Evolutionary conservation across 2,329 filamentous ascomycete genomes (phyloP).

Genomic region (Cyclaneusma minus): DNA sequence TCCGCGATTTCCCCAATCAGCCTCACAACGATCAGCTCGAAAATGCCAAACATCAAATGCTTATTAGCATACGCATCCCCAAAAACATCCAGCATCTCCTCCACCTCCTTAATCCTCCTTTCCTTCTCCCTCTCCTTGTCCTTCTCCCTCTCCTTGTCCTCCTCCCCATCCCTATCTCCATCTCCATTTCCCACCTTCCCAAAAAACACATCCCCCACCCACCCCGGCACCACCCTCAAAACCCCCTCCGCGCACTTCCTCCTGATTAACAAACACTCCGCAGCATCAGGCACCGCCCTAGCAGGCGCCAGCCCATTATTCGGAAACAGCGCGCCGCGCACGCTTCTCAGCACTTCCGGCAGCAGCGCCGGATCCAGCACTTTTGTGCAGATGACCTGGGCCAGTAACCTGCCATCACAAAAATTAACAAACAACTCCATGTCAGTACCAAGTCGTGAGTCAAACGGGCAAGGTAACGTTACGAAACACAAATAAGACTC

Average conservation of each 20-base stretch:
- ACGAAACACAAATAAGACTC: no score
- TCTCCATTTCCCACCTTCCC: slow-evolving; percentile 31
- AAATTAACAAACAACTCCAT: no score
- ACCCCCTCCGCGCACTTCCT: slow-evolving; percentile 49
- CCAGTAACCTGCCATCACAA: slow-evolving; percentile 43
- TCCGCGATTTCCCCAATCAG: slow-evolving; percentile 73
- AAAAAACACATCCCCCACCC: slow-evolving; percentile 20
- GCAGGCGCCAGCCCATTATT: slow-evolving; percentile 60
- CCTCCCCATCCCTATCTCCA: slow-evolving; percentile 11
- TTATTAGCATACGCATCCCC: slow-evolving; percentile 83
- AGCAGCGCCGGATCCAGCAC: slow-evolving; percentile 49
- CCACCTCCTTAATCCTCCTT: slow-evolving; percentile 19
- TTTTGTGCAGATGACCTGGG: slow-evolving; percentile 36
- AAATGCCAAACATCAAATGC: slow-evolving; percentile 67
- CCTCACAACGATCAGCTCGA: slow-evolving; percentile 70
- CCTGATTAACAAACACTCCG: slow-evolving; percentile 45
- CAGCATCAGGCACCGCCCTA: slow-evolving; percentile 42
- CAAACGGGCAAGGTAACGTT: no score
- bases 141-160: slow-evolving; percentile 1
- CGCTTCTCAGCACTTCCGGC: slow-evolving; percentile 44
- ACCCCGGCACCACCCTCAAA: slow-evolving; percentile 26
- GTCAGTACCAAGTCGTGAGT: no score
- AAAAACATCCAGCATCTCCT: slow-evolving; percentile 55
- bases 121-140: slow-evolving; percentile 23
- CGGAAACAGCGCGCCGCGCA: slow-evolving; percentile 72